Base-by-base conservation (phyloP, 2,329 filamentous ascomycete genomes). In the Aureobasidium sp. region DNA sequence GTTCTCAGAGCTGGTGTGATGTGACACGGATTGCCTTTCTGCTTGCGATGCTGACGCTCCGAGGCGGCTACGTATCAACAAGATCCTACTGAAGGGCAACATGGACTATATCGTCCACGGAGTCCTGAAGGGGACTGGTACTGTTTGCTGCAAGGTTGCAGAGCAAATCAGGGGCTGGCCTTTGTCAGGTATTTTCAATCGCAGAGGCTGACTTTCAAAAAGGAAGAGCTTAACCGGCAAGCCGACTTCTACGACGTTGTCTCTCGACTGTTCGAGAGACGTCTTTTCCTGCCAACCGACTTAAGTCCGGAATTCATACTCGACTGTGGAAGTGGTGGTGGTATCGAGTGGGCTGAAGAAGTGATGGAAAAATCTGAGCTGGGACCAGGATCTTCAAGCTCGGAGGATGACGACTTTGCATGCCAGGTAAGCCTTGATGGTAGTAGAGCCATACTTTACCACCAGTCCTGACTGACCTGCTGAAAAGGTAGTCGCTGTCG, bases 291-390 rank as follows among this genome's bases (percentile, higher is more conserved):
- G 7, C 62, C 66, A 2, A 61, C 60, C 25, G n/a, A 62, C 15
- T 27, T 42, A 10, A 62, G 63, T 9, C 59, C 64, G 13, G 69
- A 70, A 8, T 62, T 66, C 33, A 64, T 72, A 4, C 65, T 73
- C 9, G 71, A 73, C 17, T 72, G 70, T 51, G 71, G 71, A 1
- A 68, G 64, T 60, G 70, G 69, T 6, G 67, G 68, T 57, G 58
- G 58, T 5, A 68, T 68, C 10, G 67, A 67, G 5, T 73, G 70
- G 70, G 67, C 71, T 11, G 69, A 70, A 17, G 62, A 65, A 25
- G 61, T 72, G 6, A 63, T 69, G 45, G 75, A 82, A 23, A 62
- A 64, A 33, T 64, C 35, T 21, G 58, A 67, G 51, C 46, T 63
- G 25, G 62, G 67, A 15, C 43, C 53, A 45, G 25, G 40, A 27